Base-by-base conservation (phyloP, 2,329 filamentous ascomycete genomes). In the Sporothrix brasiliensis region DNA sequence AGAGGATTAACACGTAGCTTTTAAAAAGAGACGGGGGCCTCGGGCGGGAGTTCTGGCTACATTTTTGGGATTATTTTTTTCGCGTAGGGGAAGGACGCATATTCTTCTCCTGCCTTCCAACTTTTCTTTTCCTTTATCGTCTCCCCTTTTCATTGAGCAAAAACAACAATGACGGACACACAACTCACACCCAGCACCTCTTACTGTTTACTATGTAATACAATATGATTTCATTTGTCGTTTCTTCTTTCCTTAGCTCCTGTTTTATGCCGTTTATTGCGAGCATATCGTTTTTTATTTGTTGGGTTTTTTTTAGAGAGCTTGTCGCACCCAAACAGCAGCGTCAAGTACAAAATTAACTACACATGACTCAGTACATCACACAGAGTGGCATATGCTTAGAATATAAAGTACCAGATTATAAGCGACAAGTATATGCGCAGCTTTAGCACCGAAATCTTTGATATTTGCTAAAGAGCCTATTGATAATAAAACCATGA, bases 41-140 rank as follows among this genome's bases (percentile, higher is more conserved):
- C 34, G 66, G 66, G 70, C 70, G 68, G 73, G 73, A 74, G 73
- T 74, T 74, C 70, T 73, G 73, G 73, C 69, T 73, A 72, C 47
- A 71, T 52, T 63, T 66, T 67, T 68, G 72, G 71, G 68, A 66
- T 68, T 72, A 61, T 72, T 50, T 53, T 53, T 69, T 49, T 52
- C 68, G 66, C 41, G 53, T 53, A 67, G 61, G 68, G 30, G 19
- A 14, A 21, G 66, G 52, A 50, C 19, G 47, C 39, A 53, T 56
- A 67, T 58, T 58, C 13, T 58, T 49, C 66, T 54, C 39, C 34
- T 56, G 67, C 54, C 21, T 39, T 67, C 53, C 52, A 19, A 14
- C 30, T 56, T 39, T 21, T 30, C 16, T 10, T 68, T 39, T 34
- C 27, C 24, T 39, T 34, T 50, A 39, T 24, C 7, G 39, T 39